These are phyloP conservation scores for Aspergillus latus DNA, from an alignment of 2,329 filamentous ascomycete genomes.

Conservation along the genomic window DNA sequence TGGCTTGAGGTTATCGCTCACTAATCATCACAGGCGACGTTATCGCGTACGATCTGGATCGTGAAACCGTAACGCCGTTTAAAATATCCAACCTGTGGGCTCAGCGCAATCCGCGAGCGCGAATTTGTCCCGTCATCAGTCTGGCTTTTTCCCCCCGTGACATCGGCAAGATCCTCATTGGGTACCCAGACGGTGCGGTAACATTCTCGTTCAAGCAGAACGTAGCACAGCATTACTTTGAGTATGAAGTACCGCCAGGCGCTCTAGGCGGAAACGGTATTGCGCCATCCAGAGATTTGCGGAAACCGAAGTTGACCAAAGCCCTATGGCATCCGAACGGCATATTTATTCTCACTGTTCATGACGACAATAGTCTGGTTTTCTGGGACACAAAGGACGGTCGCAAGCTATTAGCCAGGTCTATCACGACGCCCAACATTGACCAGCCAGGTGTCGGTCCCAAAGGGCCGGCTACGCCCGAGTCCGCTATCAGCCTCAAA, in stretches of 20 bases:
- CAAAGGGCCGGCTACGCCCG: constrained; percentile 43
- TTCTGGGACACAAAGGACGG: constrained; percentile 95
- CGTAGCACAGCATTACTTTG: constrained; percentile 71
- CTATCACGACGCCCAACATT: constrained; percentile 70
- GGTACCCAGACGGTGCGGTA: constrained; percentile 84
- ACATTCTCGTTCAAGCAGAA: constrained; percentile 96
- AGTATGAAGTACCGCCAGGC: constrained; percentile 77
- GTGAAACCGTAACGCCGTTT: constrained; percentile 73
- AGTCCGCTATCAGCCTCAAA: constrained; percentile 59
- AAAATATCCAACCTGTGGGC: constrained; percentile 85
- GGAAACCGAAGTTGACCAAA: constrained; percentile 74
- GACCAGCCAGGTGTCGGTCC: constrained; percentile 60
- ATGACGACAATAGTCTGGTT: constrained; percentile 88
- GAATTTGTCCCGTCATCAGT: constrained; percentile 67
- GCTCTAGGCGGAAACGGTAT: constrained; percentile 77
- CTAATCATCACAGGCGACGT: constrained; percentile 61
- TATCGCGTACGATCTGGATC: constrained; percentile 88
- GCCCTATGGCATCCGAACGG: constrained; percentile 94
- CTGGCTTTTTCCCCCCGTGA: constrained; percentile 87
- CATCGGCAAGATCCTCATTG: constrained; percentile 85
- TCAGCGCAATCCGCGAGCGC: constrained; percentile 66
- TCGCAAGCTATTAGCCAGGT: constrained; percentile 78
- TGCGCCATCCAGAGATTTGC: constrained; percentile 58
- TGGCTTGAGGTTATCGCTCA: neutral
- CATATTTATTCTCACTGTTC: constrained; percentile 80